Base-by-base conservation (phyloP, 768 basidiomycete species). In the Terana coerulea region DNA sequence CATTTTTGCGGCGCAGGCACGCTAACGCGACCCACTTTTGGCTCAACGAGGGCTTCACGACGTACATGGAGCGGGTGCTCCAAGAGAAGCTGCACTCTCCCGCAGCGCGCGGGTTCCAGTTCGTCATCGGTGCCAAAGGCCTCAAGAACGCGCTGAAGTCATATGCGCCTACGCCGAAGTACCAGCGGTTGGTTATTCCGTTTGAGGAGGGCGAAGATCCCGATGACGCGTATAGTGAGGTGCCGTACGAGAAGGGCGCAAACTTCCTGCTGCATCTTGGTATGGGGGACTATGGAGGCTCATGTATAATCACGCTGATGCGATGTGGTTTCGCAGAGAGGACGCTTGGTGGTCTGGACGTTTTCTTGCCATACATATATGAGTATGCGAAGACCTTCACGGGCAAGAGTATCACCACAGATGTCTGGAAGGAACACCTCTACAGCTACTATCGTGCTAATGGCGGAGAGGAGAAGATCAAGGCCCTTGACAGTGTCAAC, bases 31-130 rank as follows among this genome's bases (percentile, higher is more conserved):
- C 80, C 1, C 86, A 90, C 67, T 91, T 90, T 70, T 91, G 89
- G 88, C 79, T 93, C 34, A 93, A 92, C 64, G 88, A 94, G 72
- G 88, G 92, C 24, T 95, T 90, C 88, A 97, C 95, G 26, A 93
- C 90, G 0, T 97, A 94, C 62, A 84, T 90, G 25, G 95, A 98
- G 64, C 83, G 93, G n/a, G 69, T 95, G 9, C 72, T 95, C 39
- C 81, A 82, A 43, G 75, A 84, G 56, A 69, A 75, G 40, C 71
- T 93, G 2, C 81, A 91, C 63, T 80, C 87, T 0, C 81, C 87
- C 12, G 82, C 83, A 1, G 81, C 86, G 45, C 83, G 92, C 35
- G 91, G 83, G 15, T 88, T 98, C 62, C 80, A 83, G 6, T 95
- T 77, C 66, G 71, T 91, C 53, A 86, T 88, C 51, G 92, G 92